A percentile compares a stretch with the other conserved stretches of the same genome.
These are phyloP conservation scores for Neocucurbitaria cava DNA, from an alignment of 2,329 filamentous ascomycete species.

Conservation along the genomic window DNA sequence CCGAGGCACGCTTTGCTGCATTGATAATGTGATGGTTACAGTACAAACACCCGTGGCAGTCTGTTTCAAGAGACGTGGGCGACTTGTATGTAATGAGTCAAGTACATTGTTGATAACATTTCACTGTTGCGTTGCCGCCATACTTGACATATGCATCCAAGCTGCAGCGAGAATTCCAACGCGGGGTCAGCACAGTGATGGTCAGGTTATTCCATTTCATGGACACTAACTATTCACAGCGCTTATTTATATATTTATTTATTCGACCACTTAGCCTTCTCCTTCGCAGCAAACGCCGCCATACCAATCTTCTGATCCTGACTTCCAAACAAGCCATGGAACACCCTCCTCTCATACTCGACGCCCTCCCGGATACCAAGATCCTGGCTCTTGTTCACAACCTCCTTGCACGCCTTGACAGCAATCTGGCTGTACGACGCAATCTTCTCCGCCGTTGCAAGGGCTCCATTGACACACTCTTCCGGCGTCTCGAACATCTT, in stretches of 20 bases:
- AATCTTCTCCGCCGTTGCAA: constrained; percentile 88
- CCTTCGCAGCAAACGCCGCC: constrained; percentile 95
- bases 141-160: neutral
- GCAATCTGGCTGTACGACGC: constrained; percentile 87
- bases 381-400: constrained; percentile 99
- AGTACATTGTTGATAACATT: too few relatives aligned
- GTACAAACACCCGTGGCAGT: too few relatives aligned
- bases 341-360: constrained; percentile 91
- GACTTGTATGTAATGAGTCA: too few relatives aligned
- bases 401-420: constrained; percentile 90
- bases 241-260: constrained; percentile 59
- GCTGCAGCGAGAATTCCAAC: neutral
- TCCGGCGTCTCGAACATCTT: constrained; percentile 81
- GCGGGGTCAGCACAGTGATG: neutral
- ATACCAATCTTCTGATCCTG: constrained; percentile 96
- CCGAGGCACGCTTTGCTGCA: constrained; percentile 16
- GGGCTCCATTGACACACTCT: constrained; percentile 78
- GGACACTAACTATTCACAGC: neutral
- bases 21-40: neutral
- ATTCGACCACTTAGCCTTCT: constrained; percentile 89
- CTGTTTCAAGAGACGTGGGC: too few relatives aligned
- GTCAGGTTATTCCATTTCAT: neutral
- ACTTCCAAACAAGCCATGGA: constrained; percentile 92
- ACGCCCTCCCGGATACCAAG: constrained; percentile 85
- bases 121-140: too few relatives aligned